Conservation (phyloP, 768 basidiomycete genomes). For the Podaxis mareebaensis region DNA sequence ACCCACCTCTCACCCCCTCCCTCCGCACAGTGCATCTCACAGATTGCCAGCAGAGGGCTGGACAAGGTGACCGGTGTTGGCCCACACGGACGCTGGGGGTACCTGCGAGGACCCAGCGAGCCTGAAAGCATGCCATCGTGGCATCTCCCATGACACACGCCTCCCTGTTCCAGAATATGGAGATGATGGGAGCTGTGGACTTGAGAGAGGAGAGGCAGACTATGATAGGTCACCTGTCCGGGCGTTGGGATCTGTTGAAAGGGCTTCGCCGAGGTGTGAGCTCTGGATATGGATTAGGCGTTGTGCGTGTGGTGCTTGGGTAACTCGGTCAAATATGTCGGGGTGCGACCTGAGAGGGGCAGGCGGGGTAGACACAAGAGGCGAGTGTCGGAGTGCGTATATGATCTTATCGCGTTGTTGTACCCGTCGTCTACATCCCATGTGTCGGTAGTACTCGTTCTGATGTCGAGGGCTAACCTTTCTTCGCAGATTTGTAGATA, state of each 20-base stretch:
- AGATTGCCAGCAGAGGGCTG: background rate
- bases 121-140: background rate
- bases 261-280: constrained; percentile 1
- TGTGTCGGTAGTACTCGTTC: background rate
- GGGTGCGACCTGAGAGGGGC: no score
- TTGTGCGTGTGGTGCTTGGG: background rate
- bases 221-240: constrained; percentile 6
- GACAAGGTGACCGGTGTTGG: constrained; percentile 1
- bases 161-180: constrained; percentile 7
- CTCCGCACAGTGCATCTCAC: background rate
- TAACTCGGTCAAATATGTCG: no score
- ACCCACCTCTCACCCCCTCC: constrained; percentile 1
- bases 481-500: background rate
- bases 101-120: constrained; percentile 1
- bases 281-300: constrained; percentile 6
- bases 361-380: no score
- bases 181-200: constrained; percentile 1
- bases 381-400: background rate
- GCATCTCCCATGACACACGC: constrained; percentile 3
- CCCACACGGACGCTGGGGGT: background rate
- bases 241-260: constrained; percentile 6
- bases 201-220: constrained; percentile 3
- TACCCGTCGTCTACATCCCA: background rate
- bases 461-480: background rate
- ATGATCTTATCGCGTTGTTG: background rate